Percentiles rank a stretch among this genome's conserved stretches.
Evolutionary conservation across 768 basidiomycete genomes (phyloP).

Genomic region (Suillus cothurnatus): DNA sequence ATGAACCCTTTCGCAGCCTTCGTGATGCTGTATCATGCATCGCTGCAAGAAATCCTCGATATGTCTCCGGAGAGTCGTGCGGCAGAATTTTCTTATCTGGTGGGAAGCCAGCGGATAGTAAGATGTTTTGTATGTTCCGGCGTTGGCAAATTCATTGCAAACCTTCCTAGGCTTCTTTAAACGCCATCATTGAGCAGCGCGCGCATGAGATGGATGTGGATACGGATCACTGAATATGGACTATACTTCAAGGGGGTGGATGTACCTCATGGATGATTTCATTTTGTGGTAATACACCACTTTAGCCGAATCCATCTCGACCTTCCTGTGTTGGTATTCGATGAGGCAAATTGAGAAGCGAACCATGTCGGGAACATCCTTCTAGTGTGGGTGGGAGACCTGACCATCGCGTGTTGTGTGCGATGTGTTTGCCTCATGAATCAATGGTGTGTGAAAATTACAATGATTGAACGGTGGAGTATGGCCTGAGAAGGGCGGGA

Average conservation of each 20-base stretch:
- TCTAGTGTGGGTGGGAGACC: not conserved
- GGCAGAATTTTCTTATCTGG: constrained; percentile 43
- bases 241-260: constrained; percentile 5
- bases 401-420: not conserved
- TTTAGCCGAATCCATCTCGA: too few relatives aligned
- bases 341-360: not conserved
- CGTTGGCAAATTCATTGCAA: constrained; percentile 13
- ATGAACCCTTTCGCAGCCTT: constrained; percentile 75
- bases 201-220: constrained; percentile 31
- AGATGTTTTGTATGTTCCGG: constrained; percentile 25
- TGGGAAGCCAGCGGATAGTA: constrained; percentile 58
- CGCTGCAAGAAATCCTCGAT: constrained; percentile 58
- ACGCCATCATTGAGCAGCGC: constrained; percentile 38
- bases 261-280: not conserved
- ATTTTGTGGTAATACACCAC: not conserved
- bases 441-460: not conserved
- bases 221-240: constrained; percentile 13
- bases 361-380: too few relatives aligned
- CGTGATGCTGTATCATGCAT: constrained; percentile 58
- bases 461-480: not conserved
- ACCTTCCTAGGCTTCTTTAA: constrained; percentile 34
- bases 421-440: not conserved
- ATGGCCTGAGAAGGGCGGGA: not conserved
- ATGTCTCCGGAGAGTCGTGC: constrained; percentile 49
- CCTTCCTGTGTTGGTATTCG: not conserved